Base-by-base conservation (phyloP, 208 protist genomes). In the Trypanosoma grayi region DNA sequence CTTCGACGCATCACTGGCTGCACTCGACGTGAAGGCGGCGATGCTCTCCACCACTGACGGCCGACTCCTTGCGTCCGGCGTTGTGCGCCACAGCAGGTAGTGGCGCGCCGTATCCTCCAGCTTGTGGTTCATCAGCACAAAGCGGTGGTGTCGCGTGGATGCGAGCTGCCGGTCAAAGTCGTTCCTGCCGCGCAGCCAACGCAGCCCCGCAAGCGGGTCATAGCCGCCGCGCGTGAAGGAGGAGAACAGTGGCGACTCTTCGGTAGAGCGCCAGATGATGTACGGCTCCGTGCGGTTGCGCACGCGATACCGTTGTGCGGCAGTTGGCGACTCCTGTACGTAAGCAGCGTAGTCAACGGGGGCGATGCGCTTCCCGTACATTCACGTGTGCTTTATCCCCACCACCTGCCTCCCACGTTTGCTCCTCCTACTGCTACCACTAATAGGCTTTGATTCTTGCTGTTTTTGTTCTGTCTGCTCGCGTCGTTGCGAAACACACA, bases 151-250 rank as follows among this genome's bases (percentile, higher is more conserved):
- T 18, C 43, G 48, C 6, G 31, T 40, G n/a, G 45, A 50, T 11
- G 3, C n/a, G 25, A 75, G 74, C 36, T 78, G 43, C 33, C 28
- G 2, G 48, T 79, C 67, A 39, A 75, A 74, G 16, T 66, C 60
- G 44, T 79, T 74, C 22, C 59, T 60, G 2, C 61, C 69, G n/a
- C 31, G 28, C 28, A 53, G 13, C 56, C 56, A 53, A 1, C 11
- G 1, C 3, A 33, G 13, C 2, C 24, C 24, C 30, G 24, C 27
- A 2, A 7, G 18, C 11, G 28, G 25, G 3, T 16, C 11, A 22
- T 34, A 24, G 9, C 39, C 25, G 7, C 28, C 36, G 24, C 13
- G 6, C 9, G 50, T 27, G 51, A 71, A 55, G 30, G 46, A 34
- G 22, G 44, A 53, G 33, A 36, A 62, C 0, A 53, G 56, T 10